Conservation (phyloP, 768 basidiomycete species). For the Phanerochaete sordida region DNA sequence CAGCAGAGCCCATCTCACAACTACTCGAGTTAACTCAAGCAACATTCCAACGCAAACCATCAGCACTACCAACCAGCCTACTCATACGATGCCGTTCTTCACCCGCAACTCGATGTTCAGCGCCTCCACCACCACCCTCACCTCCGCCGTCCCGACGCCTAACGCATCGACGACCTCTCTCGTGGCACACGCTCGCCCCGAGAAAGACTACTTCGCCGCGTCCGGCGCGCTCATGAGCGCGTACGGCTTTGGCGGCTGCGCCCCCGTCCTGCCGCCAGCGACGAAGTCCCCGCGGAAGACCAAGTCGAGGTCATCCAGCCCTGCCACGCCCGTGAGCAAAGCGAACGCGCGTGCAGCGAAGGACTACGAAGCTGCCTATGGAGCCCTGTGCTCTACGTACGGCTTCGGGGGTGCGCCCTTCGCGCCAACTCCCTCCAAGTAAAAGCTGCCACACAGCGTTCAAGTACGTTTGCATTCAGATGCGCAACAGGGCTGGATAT, state of each 20-base stretch:
- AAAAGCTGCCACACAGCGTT: neutral
- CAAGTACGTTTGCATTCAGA: no score
- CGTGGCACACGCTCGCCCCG: neutral
- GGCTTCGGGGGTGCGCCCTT: neutral
- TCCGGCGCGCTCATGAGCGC: neutral
- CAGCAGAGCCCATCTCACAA: neutral
- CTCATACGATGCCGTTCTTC: neutral
- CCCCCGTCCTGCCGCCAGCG: neutral
- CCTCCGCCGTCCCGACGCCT: neutral
- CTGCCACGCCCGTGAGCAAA: neutral
- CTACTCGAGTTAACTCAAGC: neutral
- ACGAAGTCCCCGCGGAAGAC: neutral
- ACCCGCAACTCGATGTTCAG: neutral
- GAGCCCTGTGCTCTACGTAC: neutral
- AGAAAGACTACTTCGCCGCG: neutral
- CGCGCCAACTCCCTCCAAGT: neutral
- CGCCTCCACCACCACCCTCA: neutral
- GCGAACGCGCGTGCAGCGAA: neutral
- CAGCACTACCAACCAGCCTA: neutral
- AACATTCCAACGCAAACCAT: neutral
- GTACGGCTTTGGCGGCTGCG: conserved; percentile 2
- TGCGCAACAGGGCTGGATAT: no score
- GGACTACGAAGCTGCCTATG: neutral
- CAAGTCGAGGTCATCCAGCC: conserved; percentile 3
- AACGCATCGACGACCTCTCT: neutral